Evolutionary conservation across 306 rosid genomes (phyloP), one percentile per base, ranked within the genome.

Genomic region (Prinsepia uniflora): DNA sequence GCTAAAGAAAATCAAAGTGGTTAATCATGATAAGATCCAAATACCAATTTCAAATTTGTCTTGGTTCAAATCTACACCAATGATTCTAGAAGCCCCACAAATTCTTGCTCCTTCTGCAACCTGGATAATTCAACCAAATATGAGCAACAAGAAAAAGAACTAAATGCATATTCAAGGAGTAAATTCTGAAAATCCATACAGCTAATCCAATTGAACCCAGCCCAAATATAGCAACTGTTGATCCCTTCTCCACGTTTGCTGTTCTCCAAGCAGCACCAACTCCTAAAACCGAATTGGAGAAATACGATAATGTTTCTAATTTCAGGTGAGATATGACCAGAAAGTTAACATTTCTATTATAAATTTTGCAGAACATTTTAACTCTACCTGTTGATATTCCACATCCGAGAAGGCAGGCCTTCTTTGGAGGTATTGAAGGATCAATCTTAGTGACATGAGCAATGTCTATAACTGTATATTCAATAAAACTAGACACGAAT

Each of bases 231-330:
- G 83, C 98, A 7, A 93, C 92, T 12, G 92, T 85, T 13, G 96
- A 85, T 24, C 97, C 96, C 67, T 81, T 71, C 75, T 90, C 88
- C 72, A 93, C 96, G n/a, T 76, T 72, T 58, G 98, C 97, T 30
- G 92, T 68, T 83, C 50, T 85, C 97, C 98, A 93, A 56, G 97
- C 94, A 63, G 98, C 98, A 41, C 98, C 98, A 39, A 90, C 89
- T 40, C 98, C 98, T 93, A 54, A 53, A 78, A 76, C 43, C 45
- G 14, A 4, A 75, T n/a, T 44, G 65, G 48, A 62, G 11, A 50
- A 30, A 12, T 14, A 34, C 12, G 6, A 10, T 13, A 12, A 17
- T 15, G 22, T 24, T 4, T 46, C 44, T 12, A 66, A 47, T 9
- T 47, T 49, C 17, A 8, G 7, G 18, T 65, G 50, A 43, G 40